phyloP scores from a whole-genome alignment of 1,139 yeast species.

The Zygosaccharomyces pseudobailii region DNA sequence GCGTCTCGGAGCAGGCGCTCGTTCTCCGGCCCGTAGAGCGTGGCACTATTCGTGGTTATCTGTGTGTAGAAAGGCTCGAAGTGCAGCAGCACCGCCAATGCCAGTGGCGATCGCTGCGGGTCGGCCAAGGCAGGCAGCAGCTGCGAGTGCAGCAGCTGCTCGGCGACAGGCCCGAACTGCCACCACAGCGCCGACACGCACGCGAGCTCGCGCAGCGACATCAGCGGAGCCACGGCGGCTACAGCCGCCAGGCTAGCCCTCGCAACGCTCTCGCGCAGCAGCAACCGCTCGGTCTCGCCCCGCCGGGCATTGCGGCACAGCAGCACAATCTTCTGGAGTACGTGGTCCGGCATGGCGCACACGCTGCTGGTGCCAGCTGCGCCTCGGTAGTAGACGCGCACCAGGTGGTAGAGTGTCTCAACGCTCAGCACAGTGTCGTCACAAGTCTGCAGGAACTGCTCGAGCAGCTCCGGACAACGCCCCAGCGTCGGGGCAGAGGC shows the following conservation, averaged over 20 bases:
- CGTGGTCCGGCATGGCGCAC: neutral
- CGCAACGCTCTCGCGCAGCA: neutral
- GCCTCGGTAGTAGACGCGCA: slow-evolving; percentile 3
- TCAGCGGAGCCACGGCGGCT: neutral
- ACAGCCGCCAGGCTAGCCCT: neutral
- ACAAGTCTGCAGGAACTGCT: neutral
- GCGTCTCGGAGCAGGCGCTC: neutral
- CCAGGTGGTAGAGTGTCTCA: slow-evolving; percentile 8
- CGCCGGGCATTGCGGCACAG: neutral
- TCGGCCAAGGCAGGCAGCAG: slow-evolving; percentile 6
- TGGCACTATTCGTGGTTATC: neutral
- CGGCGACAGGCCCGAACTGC: slow-evolving; percentile 5
- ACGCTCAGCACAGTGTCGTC: slow-evolving; percentile 2
- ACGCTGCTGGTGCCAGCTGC: neutral
- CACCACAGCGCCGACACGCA: slow-evolving; percentile 10
- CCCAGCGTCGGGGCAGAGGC: neutral
- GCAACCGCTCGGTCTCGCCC: neutral
- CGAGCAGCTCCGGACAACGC: neutral
- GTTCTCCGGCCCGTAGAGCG: slow-evolving; percentile 2
- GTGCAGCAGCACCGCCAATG: slow-evolving; percentile 4
- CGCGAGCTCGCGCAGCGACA: slow-evolving; percentile 3
- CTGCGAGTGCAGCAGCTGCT: slow-evolving; percentile 2
- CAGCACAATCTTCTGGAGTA: neutral
- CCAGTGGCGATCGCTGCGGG: neutral
- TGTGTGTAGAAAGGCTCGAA: slow-evolving; percentile 6